phyloP scores from a whole-genome alignment of 2,329 filamentous ascomycete genomes.

The Neurospora sp. region DNA sequence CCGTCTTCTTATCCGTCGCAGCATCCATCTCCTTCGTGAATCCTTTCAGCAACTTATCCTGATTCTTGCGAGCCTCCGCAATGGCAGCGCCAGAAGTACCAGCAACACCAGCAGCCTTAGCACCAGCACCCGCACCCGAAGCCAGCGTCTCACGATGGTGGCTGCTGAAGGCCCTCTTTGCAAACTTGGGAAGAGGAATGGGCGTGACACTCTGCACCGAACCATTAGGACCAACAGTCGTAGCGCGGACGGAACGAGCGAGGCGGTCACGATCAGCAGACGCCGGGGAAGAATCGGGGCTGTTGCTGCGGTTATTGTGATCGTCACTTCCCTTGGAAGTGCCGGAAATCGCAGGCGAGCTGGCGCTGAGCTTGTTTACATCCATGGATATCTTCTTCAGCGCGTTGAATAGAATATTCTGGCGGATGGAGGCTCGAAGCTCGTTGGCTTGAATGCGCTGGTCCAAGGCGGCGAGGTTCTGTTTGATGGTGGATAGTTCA shows the following conservation, averaged over 20 bases:
- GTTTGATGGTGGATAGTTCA: background rate
- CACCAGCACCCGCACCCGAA: background rate
- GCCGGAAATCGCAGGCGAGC: too few relatives aligned
- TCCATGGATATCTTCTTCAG: conserved; percentile 12
- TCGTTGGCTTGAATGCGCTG: conserved; percentile 6
- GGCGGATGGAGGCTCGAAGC: conserved; percentile 8
- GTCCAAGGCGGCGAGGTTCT: conserved; percentile 4
- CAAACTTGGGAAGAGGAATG: background rate
- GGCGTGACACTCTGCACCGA: background rate
- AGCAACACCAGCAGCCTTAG: background rate
- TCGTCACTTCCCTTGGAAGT: background rate
- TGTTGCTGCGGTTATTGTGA: background rate
- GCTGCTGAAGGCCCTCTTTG: background rate
- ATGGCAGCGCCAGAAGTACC: background rate
- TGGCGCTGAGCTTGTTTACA: background rate
- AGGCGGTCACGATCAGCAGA: background rate
- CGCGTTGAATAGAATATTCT: conserved; percentile 13
- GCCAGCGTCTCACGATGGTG: background rate
- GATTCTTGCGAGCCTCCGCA: conserved; percentile 6
- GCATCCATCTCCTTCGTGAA: conserved; percentile 11
- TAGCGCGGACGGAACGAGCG: background rate
- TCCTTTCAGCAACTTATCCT: conserved; percentile 9
- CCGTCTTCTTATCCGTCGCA: conserved; percentile 6
- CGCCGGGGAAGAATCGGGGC: background rate
- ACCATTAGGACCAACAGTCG: background rate